Evolutionary conservation across 208 protist genomes (phyloP).

Genomic region (Phytomonas sp.): DNA sequence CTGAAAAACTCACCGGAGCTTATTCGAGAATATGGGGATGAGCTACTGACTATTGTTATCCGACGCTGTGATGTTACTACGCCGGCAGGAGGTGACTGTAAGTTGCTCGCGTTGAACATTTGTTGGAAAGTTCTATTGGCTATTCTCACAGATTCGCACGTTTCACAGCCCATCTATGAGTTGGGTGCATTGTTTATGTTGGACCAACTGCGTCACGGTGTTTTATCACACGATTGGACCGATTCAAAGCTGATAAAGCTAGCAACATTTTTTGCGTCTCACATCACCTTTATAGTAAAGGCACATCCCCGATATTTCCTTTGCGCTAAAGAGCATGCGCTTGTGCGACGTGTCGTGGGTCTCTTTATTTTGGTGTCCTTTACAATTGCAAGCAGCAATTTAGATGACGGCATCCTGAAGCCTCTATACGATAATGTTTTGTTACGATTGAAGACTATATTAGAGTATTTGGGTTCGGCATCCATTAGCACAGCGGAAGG

Average conservation of each 20-base stretch:
- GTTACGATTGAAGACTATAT: constrained; percentile 33
- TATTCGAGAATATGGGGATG: not conserved
- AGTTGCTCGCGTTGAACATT: constrained; percentile 43
- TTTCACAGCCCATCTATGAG: constrained; percentile 18
- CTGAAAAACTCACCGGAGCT: not conserved
- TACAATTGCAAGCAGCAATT: constrained; percentile 36
- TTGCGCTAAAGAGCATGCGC: constrained; percentile 3
- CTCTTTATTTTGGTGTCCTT: constrained; percentile 37
- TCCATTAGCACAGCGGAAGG: constrained; percentile 8
- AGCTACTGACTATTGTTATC: constrained; percentile 33
- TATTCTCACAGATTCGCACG: constrained; percentile 21
- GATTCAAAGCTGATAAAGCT: constrained; percentile 43
- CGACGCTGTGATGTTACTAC: constrained; percentile 30
- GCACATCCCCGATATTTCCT: constrained; percentile 33
- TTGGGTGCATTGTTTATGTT: constrained; percentile 37
- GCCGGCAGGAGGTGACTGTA: constrained; percentile 15
- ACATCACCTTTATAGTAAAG: constrained; percentile 42
- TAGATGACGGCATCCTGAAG: constrained; percentile 16
- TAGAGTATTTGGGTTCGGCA: constrained; percentile 32
- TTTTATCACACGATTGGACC: constrained; percentile 73
- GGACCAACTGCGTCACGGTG: constrained; percentile 41
- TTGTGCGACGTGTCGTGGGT: constrained; percentile 25
- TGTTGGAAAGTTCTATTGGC: constrained; percentile 63
- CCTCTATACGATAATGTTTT: constrained; percentile 36
- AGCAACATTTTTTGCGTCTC: constrained; percentile 61